Conservation (phyloP, 2,329 filamentous ascomycete genomes). For the Chaetothyriales sp. region DNA sequence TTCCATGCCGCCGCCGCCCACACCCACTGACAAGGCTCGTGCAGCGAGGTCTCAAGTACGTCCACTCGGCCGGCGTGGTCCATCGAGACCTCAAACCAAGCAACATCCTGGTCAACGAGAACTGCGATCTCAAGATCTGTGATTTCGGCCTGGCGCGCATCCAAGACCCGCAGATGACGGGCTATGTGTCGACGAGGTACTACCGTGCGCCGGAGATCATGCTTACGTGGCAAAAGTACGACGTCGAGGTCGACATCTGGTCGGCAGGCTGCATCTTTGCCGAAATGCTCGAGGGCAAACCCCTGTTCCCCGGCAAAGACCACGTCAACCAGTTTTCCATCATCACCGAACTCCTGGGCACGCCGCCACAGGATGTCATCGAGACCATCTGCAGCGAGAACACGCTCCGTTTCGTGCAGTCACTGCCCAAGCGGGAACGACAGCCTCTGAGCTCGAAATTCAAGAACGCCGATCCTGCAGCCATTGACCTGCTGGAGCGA, state of each 20-base stretch:
- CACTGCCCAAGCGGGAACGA: slow-evolving; percentile 83
- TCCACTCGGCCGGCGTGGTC: slow-evolving; percentile 94
- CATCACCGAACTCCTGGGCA: slow-evolving; percentile 93
- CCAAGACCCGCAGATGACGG: slow-evolving; percentile 98
- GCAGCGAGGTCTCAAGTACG: slow-evolving; percentile 94
- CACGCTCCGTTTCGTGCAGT: slow-evolving; percentile 93
- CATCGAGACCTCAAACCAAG: slow-evolving; percentile 96
- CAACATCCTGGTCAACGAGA: slow-evolving; percentile 99
- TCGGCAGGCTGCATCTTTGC: slow-evolving; percentile 98
- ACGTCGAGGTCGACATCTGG: slow-evolving; percentile 98
- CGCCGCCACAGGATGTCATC: slow-evolving; percentile 95
- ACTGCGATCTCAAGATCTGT: slow-evolving; percentile 98
- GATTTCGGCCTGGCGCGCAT: slow-evolving; percentile 96
- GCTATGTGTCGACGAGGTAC: slow-evolving; percentile 96
- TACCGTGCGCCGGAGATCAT: slow-evolving; percentile 98
- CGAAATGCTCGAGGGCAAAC: slow-evolving; percentile 98
- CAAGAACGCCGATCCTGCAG: slow-evolving; percentile 83
- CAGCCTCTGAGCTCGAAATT: slow-evolving; percentile 81
- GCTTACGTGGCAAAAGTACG: slow-evolving; percentile 99
- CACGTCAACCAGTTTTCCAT: slow-evolving; percentile 99
- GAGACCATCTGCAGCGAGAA: slow-evolving; percentile 98
- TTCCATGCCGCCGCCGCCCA: not conserved
- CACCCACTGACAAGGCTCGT: slow-evolving; percentile 6
- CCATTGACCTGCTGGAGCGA: slow-evolving; percentile 81
- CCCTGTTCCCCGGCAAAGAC: slow-evolving; percentile 94